These are phyloP conservation scores for Coemansia sp. DNA, from an alignment of 192 early-diverging fungal species.

Conservation along the genomic window DNA sequence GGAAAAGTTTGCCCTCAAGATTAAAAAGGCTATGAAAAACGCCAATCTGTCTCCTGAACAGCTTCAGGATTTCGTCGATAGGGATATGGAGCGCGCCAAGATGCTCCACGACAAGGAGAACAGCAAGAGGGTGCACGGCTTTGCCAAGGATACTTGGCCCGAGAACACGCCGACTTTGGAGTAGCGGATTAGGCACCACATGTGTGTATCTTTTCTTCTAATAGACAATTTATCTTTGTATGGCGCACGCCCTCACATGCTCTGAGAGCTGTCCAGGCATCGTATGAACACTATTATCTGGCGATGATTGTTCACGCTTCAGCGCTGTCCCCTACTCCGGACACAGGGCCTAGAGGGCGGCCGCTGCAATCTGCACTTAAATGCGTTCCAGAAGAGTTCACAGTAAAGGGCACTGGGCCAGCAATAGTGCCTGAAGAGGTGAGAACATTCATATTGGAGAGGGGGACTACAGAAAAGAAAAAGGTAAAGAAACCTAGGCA, in stretches of 20 bases:
- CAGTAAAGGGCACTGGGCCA: not conserved
- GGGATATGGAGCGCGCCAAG: constrained; percentile 24
- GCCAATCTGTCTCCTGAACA: constrained; percentile 21
- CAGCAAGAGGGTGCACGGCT: constrained; percentile 26
- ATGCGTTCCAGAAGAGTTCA: not conserved
- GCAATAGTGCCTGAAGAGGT: not conserved
- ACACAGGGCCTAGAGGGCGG: not conserved
- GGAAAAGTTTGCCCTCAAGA: constrained; percentile 37
- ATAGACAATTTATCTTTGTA: not conserved
- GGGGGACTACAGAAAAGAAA: not conserved
- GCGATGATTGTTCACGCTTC: not conserved
- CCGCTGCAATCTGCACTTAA: not conserved
- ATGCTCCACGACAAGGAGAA: constrained; percentile 21
- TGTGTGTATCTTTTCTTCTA: not conserved
- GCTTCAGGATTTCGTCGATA: constrained; percentile 46
- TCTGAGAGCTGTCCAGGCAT: not conserved
- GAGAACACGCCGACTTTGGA: constrained; percentile 37
- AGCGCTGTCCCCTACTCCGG: not conserved
- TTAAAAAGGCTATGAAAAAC: constrained; percentile 42
- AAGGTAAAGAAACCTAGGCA: constrained; percentile 11
- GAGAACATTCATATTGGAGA: not conserved
- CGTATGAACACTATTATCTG: not conserved
- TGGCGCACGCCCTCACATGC: not conserved
- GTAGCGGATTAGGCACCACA: not conserved
- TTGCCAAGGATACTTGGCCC: constrained; percentile 45